Evolutionary conservation across 73 alveolate genomes (phyloP), one percentile per base, ranked within the genome.

Genomic region (Blepharisma stoltei): DNA sequence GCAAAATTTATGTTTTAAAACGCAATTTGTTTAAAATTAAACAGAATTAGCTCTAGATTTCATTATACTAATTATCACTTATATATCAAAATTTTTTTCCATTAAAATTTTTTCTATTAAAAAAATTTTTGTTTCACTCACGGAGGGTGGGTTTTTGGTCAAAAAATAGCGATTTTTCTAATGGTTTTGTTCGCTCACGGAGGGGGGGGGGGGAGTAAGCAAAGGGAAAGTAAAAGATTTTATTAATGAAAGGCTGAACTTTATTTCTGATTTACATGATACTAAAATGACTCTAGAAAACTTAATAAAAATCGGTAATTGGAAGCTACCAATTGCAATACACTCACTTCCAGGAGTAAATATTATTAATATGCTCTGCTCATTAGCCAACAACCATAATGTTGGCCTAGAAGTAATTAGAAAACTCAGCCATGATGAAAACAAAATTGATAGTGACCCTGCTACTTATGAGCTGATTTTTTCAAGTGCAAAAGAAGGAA

Each of bases 401-500:
- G 93, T 86, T 14, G 93, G 93, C 0, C 76, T 86, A 4, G 93
- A 86, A 37, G 93, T 86, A 0, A 25, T 86, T 25, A 54, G 93
- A 50, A 86, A 89, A 6, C 90, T 81, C 79, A 23, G 76, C 5
- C 47, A 84, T 47, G 81, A 88, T 76, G 95, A 88, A 23, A 85
- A 85, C 53, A 54, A 78, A 48, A 71, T 73, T 2, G 54, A 89
- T 8, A 66, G 80, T 55, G 78, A 77, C 66, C 60, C 71, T 65
- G 68, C 77, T 23, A 60, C 89, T 11, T 49, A 83, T 44, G 71
- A 88, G 54, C 66, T 85, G 55, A 85, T 88, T 44, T 86, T 78
- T 73, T 84, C 85, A 85, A 84, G 95, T 76, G 95, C 95, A 43
- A 90, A 88, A 78, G 88, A 88, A 48, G 95, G 95, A 6, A 88